phyloP scores from a whole-genome alignment of 345 rosid species.

The Gossypium longicalyx region DNA sequence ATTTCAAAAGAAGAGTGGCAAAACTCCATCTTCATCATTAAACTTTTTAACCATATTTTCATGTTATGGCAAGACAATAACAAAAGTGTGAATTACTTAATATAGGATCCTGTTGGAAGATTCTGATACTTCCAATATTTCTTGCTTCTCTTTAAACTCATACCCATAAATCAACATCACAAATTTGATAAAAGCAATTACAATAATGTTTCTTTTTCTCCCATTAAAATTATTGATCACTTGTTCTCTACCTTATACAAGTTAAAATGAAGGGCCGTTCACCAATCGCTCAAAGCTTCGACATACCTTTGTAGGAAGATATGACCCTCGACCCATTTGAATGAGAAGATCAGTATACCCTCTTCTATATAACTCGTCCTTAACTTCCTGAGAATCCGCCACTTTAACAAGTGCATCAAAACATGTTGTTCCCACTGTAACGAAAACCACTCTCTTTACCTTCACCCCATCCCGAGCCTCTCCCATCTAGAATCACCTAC shows the following conservation, averaged over 20 bases:
- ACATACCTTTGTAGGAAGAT: constrained; percentile 56
- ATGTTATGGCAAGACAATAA: neutral
- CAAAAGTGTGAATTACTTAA: neutral
- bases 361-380: constrained; percentile 48
- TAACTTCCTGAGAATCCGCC: constrained; percentile 49
- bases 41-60: neutral
- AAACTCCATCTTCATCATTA: neutral
- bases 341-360: constrained; percentile 78
- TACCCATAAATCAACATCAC: neutral
- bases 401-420: constrained; percentile 74
- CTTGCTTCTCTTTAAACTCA: neutral
- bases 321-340: constrained; percentile 86
- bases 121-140: neutral
- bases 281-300: neutral
- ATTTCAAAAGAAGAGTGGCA: neutral
- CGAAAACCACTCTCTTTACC: constrained; percentile 54
- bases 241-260: neutral
- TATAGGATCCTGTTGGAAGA: neutral
- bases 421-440: constrained; percentile 87
- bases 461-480: constrained; percentile 18
- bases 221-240: neutral
- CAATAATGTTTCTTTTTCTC: neutral
- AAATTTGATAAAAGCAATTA: neutral
- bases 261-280: neutral
- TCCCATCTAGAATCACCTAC: constrained; percentile 24